These are phyloP conservation scores for Acacia pycnantha DNA, from an alignment of 331 rosid genomes.

Conservation along the genomic window DNA sequence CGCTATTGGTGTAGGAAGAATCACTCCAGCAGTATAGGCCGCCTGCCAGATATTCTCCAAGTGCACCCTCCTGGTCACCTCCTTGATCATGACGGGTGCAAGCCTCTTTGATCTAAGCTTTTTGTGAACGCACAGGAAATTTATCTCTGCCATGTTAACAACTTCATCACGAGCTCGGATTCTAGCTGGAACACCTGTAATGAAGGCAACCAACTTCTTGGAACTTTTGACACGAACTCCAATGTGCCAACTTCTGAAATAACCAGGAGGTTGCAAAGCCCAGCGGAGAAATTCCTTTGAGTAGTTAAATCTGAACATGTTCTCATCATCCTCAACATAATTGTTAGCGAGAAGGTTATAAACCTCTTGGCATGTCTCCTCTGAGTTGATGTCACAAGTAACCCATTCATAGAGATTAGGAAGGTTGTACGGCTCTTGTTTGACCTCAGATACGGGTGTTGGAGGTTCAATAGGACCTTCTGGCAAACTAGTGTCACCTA, in stretches of 20 bases:
- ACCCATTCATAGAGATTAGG: slow-evolving; percentile 81
- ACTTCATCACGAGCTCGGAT: slow-evolving; percentile 70
- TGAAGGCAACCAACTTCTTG: slow-evolving; percentile 91
- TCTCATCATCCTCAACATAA: slow-evolving; percentile 95
- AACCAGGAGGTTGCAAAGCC: slow-evolving; percentile 94
- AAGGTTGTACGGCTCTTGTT: slow-evolving; percentile 87
- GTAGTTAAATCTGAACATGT: slow-evolving; percentile 90
- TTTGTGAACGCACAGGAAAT: slow-evolving; percentile 90
- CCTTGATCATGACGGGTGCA: slow-evolving; percentile 98
- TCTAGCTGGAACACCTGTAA: slow-evolving; percentile 86
- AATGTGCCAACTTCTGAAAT: slow-evolving; percentile 80
- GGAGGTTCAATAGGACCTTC: slow-evolving; percentile 88
- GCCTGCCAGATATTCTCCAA: slow-evolving; percentile 96
- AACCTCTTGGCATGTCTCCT: slow-evolving; percentile 67
- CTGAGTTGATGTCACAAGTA: slow-evolving; percentile 76
- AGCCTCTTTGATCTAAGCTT: slow-evolving; percentile 94
- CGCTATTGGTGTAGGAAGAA: slow-evolving; percentile 87
- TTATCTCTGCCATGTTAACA: slow-evolving; percentile 91
- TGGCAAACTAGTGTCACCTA: slow-evolving; percentile 59
- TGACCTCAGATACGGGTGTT: slow-evolving; percentile 72
- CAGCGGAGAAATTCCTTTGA: slow-evolving; percentile 86
- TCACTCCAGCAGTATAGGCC: slow-evolving; percentile 91
- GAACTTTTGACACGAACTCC: slow-evolving; percentile 86
- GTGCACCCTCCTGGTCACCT: slow-evolving; percentile 95
- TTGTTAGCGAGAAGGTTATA: slow-evolving; percentile 75